Evolutionary conservation across 305 asterid genomes (phyloP), one percentile per base, ranked within the genome.

Genomic region (Fraxinus xanthoxyloides): DNA sequence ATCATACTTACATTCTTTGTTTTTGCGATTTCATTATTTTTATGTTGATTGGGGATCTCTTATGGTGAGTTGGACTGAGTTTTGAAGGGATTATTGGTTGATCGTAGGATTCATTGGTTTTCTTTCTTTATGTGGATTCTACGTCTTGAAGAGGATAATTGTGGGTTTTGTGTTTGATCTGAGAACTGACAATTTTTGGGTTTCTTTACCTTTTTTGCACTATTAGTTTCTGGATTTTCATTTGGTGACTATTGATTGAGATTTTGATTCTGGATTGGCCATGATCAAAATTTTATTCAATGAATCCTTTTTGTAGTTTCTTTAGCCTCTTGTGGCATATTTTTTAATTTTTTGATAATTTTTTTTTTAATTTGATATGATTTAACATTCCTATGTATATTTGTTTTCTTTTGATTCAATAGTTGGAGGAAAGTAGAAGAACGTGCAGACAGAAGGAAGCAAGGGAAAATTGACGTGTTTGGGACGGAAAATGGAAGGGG

Each of bases 361-460:
- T 17, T 19, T 7, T 19, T 17, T 77, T 31, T 1, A 19, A 69
- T 28, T 46, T 17, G 46, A 9, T 26, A 24, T 30, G 19, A 61
- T 36, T 26, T 24, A 23, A 70, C 21, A 30, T 24, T 31, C 65
- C 46, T 30, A 15, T 21, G 13, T 38, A 5, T 59, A 26, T 23
- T 12, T 38, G 35, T 51, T 35, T n/a, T 56, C 21, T 31, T 74
- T 17, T 76, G 36, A 59, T 82, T 61, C 7, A 59, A 51, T 69
- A 90, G 91, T 80, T 65, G 89, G 85, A 76, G 90, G 78, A 74
- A 89, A 88, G 85, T 85, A 70, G 82, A 90, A 88, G 81, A 87
- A 83, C 79, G 82, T 26, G 15, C 78, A n/a, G 74, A 86, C 78
- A 3, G 90, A 83, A 59, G 88, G 81, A 5, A 81, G 86, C 31